Conservation (phyloP, 192 early-diverging fungal species). For the Coemansia sp. region DNA sequence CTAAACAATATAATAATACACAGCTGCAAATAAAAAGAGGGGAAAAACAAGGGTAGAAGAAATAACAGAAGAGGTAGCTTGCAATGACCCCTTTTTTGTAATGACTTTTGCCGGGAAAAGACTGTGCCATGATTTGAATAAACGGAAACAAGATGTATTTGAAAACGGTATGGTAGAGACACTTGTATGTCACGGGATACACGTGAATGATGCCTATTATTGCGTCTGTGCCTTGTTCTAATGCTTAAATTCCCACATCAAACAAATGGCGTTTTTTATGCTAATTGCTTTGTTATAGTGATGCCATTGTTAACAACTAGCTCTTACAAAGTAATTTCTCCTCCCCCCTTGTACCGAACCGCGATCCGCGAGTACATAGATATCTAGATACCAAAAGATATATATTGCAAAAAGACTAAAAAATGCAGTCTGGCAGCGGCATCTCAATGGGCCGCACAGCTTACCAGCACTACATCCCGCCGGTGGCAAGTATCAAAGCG, state of each 20-base stretch:
- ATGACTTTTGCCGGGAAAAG: too few species aligned
- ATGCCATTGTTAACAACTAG: neutral
- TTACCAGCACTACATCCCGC: conserved; percentile 54
- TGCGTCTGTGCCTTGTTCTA: neutral
- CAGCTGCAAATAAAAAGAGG: neutral
- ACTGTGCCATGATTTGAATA: too few species aligned
- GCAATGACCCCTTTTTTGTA: too few species aligned
- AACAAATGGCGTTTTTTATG: neutral
- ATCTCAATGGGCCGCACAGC: conserved; percentile 39
- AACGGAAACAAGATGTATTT: neutral
- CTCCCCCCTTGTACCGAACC: too few species aligned
- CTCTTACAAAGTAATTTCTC: too few species aligned
- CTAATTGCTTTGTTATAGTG: neutral
- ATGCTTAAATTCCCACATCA: neutral
- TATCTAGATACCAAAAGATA: too few species aligned
- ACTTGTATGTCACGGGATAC: neutral
- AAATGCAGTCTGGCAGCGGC: neutral
- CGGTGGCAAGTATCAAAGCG: conserved; percentile 15
- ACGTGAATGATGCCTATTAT: conserved; percentile 9
- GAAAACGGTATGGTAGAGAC: neutral
- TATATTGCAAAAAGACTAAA: neutral
- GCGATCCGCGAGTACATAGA: too few species aligned
- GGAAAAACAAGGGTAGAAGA: neutral
- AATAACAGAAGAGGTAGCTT: neutral
- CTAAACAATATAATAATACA: neutral